A percentile compares a stretch with the other conserved stretches of the same genome.
Evolutionary conservation across 176 grass and related monocot species (phyloP).

Genomic region (Rhynchospora breviuscula): DNA sequence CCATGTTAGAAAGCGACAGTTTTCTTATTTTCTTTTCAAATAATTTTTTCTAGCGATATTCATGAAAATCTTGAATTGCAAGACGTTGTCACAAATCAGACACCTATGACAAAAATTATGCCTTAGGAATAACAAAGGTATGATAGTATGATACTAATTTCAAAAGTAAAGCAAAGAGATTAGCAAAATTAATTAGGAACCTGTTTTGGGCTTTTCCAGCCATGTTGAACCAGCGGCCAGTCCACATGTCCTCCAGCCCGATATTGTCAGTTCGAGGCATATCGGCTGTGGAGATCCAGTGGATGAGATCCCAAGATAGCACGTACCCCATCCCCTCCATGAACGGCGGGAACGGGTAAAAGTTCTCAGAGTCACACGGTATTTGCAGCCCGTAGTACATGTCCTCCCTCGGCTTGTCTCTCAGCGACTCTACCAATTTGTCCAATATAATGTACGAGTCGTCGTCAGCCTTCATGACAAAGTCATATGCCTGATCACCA

Average conservation of each 20-base stretch:
- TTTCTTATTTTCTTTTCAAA: not conserved
- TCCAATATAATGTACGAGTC: constrained; percentile 58
- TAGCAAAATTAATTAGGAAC: not conserved
- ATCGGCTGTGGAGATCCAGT: constrained; percentile 53
- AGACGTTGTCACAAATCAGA: not conserved
- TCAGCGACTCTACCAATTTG: constrained; percentile 34
- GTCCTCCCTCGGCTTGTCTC: constrained; percentile 39
- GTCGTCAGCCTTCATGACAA: constrained; percentile 84
- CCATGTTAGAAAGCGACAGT: not conserved
- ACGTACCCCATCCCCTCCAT: constrained; percentile 86
- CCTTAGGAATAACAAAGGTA: not conserved
- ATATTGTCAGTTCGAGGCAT: constrained; percentile 27
- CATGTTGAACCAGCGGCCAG: constrained; percentile 60
- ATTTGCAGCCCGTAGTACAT: constrained; percentile 56
- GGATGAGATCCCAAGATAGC: constrained; percentile 74
- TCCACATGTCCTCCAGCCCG: constrained; percentile 74
- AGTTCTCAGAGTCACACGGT: constrained; percentile 64
- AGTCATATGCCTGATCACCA: constrained; percentile 33
- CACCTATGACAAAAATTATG: not conserved
- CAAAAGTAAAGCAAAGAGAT: not conserved
- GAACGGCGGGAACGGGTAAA: constrained; percentile 72
- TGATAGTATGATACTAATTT: not conserved
- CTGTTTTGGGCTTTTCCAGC: constrained; percentile 61
- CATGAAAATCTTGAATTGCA: not conserved
- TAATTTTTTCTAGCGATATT: not conserved